phyloP scores from a whole-genome alignment of 805 yeast genomes.

The Saccharomyces eubayanus region DNA sequence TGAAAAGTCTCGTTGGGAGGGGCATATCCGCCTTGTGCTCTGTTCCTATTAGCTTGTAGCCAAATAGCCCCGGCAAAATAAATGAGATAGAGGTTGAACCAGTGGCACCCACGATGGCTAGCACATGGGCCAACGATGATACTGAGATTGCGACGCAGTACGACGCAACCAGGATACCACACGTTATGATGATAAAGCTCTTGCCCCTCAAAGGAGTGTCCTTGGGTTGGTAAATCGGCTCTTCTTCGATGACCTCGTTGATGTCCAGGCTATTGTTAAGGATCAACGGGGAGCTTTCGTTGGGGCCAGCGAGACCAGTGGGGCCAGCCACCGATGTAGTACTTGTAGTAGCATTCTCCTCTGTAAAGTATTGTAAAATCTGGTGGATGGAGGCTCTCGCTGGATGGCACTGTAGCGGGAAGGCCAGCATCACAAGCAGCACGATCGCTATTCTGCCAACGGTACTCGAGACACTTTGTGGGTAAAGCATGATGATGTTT shows the following conservation, averaged over 20 bases:
- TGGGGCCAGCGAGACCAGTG: slow-evolving; percentile 4
- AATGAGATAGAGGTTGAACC: slow-evolving; percentile 73
- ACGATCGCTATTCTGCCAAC: slow-evolving; percentile 74
- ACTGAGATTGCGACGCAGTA: slow-evolving; percentile 53
- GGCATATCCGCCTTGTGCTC: slow-evolving; percentile 16
- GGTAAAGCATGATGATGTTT: slow-evolving; percentile 69
- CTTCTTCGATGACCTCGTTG: slow-evolving; percentile 31
- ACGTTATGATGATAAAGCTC: slow-evolving; percentile 43
- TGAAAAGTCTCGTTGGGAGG: slow-evolving; percentile 26
- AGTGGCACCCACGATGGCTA: slow-evolving; percentile 70
- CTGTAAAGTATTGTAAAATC: slow-evolving; percentile 43
- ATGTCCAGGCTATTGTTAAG: neutral
- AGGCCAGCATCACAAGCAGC: slow-evolving; percentile 65
- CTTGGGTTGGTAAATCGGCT: slow-evolving; percentile 14
- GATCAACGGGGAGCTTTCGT: slow-evolving; percentile 5
- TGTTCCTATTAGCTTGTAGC: slow-evolving; percentile 34
- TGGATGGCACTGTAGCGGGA: slow-evolving; percentile 81
- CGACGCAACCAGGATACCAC: slow-evolving; percentile 38
- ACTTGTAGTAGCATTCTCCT: neutral
- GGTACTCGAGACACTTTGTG: slow-evolving; percentile 50
- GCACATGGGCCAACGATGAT: slow-evolving; percentile 55
- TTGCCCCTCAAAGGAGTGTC: slow-evolving; percentile 22
- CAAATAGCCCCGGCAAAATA: slow-evolving; percentile 68
- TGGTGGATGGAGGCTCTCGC: slow-evolving; percentile 72
- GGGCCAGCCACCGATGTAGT: slow-evolving; percentile 2